A percentile compares a stretch with the other conserved stretches of the same genome.
Conservation (phyloP, 2,329 filamentous ascomycete species). For the Kalmusia sp. region DNA sequence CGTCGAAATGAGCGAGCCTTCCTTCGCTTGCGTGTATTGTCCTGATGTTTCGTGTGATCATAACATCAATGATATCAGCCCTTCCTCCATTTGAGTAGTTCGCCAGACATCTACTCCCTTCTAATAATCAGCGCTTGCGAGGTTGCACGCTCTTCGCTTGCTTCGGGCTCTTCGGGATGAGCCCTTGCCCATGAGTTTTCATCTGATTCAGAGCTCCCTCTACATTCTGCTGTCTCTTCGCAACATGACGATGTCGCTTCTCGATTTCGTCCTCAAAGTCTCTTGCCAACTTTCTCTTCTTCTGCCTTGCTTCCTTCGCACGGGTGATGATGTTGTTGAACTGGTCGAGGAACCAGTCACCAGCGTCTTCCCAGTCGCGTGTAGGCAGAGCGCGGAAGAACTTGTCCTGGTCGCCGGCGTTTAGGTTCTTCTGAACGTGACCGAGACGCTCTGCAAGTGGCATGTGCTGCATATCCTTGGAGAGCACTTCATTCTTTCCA, state of each 20-base stretch:
- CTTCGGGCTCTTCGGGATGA: slow-evolving; percentile 55
- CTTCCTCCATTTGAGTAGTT: too few species aligned
- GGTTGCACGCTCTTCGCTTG: slow-evolving; percentile 19
- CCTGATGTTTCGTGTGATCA: too few species aligned
- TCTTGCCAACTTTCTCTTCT: slow-evolving; percentile 60
- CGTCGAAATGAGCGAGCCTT: too few species aligned
- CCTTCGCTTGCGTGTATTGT: too few species aligned
- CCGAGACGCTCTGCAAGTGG: slow-evolving; percentile 38
- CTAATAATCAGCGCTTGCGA: not conserved
- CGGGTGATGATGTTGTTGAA: slow-evolving; percentile 60
- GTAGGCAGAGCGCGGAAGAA: slow-evolving; percentile 62
- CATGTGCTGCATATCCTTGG: slow-evolving; percentile 33
- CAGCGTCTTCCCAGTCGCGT: slow-evolving; percentile 67
- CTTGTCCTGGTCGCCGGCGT: slow-evolving; percentile 47
- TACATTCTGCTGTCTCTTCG: slow-evolving; percentile 57
- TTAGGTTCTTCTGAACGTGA: slow-evolving; percentile 31
- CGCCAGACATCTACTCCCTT: too few species aligned
- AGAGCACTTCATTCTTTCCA: slow-evolving; percentile 16
- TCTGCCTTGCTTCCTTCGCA: slow-evolving; percentile 60
- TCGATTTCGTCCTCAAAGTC: slow-evolving; percentile 64
- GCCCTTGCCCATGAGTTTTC: slow-evolving; percentile 60
- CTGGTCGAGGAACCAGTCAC: slow-evolving; percentile 65
- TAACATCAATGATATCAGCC: too few species aligned
- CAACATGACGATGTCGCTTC: slow-evolving; percentile 59
- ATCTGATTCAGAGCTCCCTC: slow-evolving; percentile 60